Evolutionary conservation across 2,329 filamentous ascomycete species (phyloP).

Genomic region (Xylaria sp.): DNA sequence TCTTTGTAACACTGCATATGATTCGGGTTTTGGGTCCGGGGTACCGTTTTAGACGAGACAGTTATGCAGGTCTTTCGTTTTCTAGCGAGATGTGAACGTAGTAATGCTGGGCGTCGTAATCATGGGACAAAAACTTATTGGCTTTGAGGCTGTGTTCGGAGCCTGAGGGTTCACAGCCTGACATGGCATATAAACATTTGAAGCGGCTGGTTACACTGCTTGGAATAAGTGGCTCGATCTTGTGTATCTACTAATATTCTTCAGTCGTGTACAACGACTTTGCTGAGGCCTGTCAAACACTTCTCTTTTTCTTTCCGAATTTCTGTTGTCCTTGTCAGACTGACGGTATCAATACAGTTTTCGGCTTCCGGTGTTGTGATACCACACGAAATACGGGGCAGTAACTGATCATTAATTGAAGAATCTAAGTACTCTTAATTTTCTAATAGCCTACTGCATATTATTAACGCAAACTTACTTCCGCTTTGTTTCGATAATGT

Average conservation of each 20-base stretch:
- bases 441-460: not conserved
- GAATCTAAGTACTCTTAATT: not conserved
- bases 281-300: conserved; percentile 5
- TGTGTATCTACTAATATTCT: conserved; percentile 1
- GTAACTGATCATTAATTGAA: not conserved
- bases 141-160: not conserved
- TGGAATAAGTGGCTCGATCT: not conserved
- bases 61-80: conserved; percentile 16
- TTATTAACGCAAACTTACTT: not conserved
- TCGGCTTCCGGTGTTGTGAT: not conserved
- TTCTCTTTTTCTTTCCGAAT: not conserved
- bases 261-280: not conserved
- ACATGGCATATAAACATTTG: not conserved
- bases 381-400: not conserved
- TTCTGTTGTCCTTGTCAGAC: conserved; percentile 3
- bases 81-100: conserved; percentile 5
- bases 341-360: conserved; percentile 13
- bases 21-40: conserved; percentile 17
- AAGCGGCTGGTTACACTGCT: not conserved
- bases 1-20: conserved; percentile 19
- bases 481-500: not conserved
- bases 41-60: conserved; percentile 10
- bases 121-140: conserved; percentile 13
- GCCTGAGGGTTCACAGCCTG: not conserved
- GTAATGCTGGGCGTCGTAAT: not conserved